Conservation (phyloP, 768 basidiomycete species). For the Leucosporidium yakuticum region DNA sequence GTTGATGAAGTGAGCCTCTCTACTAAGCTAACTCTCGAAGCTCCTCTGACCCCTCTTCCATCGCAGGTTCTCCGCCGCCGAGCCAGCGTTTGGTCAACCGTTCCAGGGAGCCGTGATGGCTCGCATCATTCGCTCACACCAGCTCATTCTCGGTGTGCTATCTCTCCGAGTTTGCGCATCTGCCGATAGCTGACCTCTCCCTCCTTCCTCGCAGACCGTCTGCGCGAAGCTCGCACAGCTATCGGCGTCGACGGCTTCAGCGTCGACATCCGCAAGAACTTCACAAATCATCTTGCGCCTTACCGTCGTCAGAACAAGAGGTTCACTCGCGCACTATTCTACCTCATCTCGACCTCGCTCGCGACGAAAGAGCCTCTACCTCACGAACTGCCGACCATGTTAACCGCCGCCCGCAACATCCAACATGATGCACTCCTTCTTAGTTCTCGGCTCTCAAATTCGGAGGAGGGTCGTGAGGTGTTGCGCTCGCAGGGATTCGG, state of each 20-base stretch:
- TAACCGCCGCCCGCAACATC: conserved; percentile 18
- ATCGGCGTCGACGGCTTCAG: conserved; percentile 23
- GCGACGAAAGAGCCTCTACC: conserved; percentile 38
- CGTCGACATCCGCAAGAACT: conserved; percentile 31
- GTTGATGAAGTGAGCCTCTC: conserved; percentile 32
- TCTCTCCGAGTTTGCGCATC: too few relatives aligned
- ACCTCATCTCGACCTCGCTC: conserved; percentile 35
- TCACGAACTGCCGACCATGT: conserved; percentile 28
- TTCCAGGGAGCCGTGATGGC: conserved; percentile 32
- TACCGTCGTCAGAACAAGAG: conserved; percentile 35
- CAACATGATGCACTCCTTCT: conserved; percentile 37
- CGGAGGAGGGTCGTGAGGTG: conserved; percentile 33
- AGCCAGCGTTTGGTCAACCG: conserved; percentile 33
- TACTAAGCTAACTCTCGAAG: not conserved
- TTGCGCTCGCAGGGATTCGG: conserved; percentile 33
- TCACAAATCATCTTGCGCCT: conserved; percentile 31
- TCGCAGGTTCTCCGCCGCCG: conserved; percentile 38
- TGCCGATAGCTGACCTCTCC: too few relatives aligned
- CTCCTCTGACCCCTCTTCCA: not conserved
- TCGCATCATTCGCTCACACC: conserved; percentile 35
- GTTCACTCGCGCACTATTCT: conserved; percentile 30
- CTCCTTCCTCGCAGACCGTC: conserved; percentile 13
- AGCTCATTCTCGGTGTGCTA: conserved; percentile 34
- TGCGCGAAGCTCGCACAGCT: conserved; percentile 30
- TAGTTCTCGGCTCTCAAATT: conserved; percentile 29